Evolutionary conservation across 2,329 filamentous ascomycete genomes (phyloP), one percentile per base, ranked within the genome.

Genomic region (Pochonia chlamydosporia): DNA sequence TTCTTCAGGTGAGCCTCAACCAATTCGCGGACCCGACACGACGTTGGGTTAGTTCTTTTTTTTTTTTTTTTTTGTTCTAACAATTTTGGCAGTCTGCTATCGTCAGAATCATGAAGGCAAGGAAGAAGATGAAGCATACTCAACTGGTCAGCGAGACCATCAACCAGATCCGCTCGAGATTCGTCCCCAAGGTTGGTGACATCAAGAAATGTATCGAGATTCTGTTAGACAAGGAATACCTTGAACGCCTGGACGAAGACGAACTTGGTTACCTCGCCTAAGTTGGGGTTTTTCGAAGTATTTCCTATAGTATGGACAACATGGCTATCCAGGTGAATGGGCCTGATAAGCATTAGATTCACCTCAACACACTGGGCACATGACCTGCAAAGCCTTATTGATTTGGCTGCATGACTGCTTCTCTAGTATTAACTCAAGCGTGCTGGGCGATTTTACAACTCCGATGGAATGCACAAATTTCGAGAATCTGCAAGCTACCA

Each of bases 121-220:
- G 93, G 51, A 97, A 99, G 82, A 89, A 86, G 73, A 95, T 97
- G 89, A 97, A 96, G 81, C 92, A 99, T 71, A 84, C 85, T 52
- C 87, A 93, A 63, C 84, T 99, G 11, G 90, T 99, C 46, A 85
- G 89, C 62, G 93, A 99, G 71, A 95, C 91, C 21, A 97, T 99
- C 66, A 86, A 85, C 62, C 93, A 97, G 69, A 96, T 99, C 66
- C 89, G 87, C 65, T 84, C 83, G 36, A 88, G 93, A 35, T 99
- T 99, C 69, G 84, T 90, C 49, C 93, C 93, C 35, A 95, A 95
- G 71, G 80, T 99, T 25, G 77, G 82, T 14, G 93, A 99, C 59
- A 99, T 99, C 79, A 99, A 99, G 76, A 99, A 97, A 74, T 96
- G 93, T 69, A 97, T 99, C 65, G 93, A 99, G 69, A 96, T 96